Base-by-base conservation (phyloP, 768 basidiomycete genomes). In the Candolleomyces efflorescens region DNA sequence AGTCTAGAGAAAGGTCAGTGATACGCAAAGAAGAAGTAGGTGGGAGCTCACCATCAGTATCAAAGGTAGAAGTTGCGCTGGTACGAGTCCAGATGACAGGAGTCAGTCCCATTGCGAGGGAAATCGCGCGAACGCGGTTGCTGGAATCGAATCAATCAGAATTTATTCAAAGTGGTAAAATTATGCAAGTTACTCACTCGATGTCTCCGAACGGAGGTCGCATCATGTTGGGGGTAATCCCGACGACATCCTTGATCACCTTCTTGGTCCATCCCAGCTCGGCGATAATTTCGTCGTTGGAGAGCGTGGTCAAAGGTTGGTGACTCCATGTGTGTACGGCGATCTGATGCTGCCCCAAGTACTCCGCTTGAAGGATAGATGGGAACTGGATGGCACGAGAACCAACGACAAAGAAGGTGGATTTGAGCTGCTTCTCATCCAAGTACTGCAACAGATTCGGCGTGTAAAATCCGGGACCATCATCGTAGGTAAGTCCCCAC, bases 391-490 rank as follows among this genome's bases (percentile, higher is more conserved):
- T 80, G 47, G 75, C 84, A 53, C 92, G 85, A 18, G 92, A 93
- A 48, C 93, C 91, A 59, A 94, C 89, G 59, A 85, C 81, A 70
- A 94, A 96, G 79, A 95, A 93, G 0, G 94, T 96, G 2, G 90
- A 81, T 67, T 83, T 86, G 68, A 95, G 76, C 52, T 85, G 73
- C 51, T 78, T 65, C 44, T 80, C 68, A 58, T 86, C 79, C 36
- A 94, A 77, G 71, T 89, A 94, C 54, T 78, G 67, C 59, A 95
- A 75, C 9, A 96, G 79, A 45, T 86, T 75, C 12, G 89, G 80
- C 1, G 92, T 94, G 72, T 90, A 87, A 44, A 75, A 84, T 11
- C 85, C 83, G 3, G 94, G 94, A 41, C 92, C 91, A 66, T 94
- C 92, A 63, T 90, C 88, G 65, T 85, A 85, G 9, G 82, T 83